Evolutionary conservation across 306 rosid genomes (phyloP).

Genomic region (Acacia melanoxylon): DNA sequence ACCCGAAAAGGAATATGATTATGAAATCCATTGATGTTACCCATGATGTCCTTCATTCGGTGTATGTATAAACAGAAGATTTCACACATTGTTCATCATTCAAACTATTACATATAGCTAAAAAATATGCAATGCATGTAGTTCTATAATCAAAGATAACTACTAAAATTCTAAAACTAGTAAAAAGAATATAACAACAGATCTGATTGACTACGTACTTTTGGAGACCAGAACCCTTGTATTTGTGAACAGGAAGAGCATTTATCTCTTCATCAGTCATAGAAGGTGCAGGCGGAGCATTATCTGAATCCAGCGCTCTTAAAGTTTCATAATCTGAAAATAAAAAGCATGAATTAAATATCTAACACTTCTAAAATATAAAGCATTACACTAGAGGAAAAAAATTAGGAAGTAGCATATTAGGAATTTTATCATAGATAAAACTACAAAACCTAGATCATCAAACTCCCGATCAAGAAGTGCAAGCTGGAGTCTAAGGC

Average conservation of each 20-base stretch:
- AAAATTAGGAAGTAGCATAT: background rate
- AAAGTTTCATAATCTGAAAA: slow-evolving; percentile 77
- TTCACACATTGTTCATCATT: background rate
- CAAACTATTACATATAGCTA: background rate
- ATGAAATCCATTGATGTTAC: background rate
- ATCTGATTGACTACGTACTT: slow-evolving; percentile 46
- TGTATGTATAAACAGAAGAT: background rate
- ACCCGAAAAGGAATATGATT: background rate
- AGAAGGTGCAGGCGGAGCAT: slow-evolving; percentile 59
- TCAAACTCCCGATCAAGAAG: slow-evolving; percentile 98
- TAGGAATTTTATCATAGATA: background rate
- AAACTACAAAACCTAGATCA: slow-evolving; percentile 62
- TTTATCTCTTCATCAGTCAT: slow-evolving; percentile 86
- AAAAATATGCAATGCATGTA: background rate
- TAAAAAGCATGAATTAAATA: background rate
- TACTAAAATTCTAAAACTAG: background rate
- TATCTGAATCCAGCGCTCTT: slow-evolving; percentile 80
- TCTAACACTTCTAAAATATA: background rate
- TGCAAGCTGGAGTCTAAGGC: slow-evolving; percentile 97
- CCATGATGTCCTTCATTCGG: background rate
- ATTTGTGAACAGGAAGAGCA: slow-evolving; percentile 78
- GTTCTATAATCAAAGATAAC: background rate
- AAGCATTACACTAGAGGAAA: background rate
- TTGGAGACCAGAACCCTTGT: slow-evolving; percentile 55
- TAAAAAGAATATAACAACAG: background rate